These are phyloP conservation scores for Pseudoturritis turrita DNA, from an alignment of 345 rosid genomes.

Conservation along the genomic window DNA sequence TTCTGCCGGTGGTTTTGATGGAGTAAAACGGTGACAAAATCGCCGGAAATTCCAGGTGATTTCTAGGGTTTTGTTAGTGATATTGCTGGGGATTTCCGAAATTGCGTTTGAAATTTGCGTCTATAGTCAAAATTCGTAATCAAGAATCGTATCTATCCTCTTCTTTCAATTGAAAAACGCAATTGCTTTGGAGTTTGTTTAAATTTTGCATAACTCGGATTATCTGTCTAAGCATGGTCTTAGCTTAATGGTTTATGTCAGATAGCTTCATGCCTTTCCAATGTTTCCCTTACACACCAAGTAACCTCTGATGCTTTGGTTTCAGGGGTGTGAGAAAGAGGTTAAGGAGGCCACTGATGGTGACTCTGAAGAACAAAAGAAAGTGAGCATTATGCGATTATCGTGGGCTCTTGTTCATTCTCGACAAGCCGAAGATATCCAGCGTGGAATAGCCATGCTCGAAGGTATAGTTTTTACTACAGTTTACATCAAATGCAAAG, in stretches of 20 bases:
- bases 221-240: background rate
- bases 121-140: background rate
- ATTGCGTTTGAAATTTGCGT: background rate
- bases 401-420: slow-evolving; percentile 95
- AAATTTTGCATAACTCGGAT: background rate
- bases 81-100: background rate
- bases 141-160: background rate
- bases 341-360: slow-evolving; percentile 48
- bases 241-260: background rate
- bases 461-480: slow-evolving; percentile 38
- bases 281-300: background rate
- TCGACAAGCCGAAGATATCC: slow-evolving; percentile 61
- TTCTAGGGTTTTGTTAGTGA: background rate
- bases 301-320: background rate
- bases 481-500: background rate
- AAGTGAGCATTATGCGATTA: slow-evolving; percentile 65
- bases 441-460: slow-evolving; percentile 77
- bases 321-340: slow-evolving; percentile 81
- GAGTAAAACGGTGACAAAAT: background rate
- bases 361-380: slow-evolving; percentile 49
- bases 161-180: background rate
- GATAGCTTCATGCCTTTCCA: background rate
- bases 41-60: background rate
- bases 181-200: background rate
- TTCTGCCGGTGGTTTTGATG: background rate